Evolutionary conservation across 2,329 filamentous ascomycete genomes (phyloP), one percentile per base, ranked within the genome.

Genomic region (Aureobasidium sp.): DNA sequence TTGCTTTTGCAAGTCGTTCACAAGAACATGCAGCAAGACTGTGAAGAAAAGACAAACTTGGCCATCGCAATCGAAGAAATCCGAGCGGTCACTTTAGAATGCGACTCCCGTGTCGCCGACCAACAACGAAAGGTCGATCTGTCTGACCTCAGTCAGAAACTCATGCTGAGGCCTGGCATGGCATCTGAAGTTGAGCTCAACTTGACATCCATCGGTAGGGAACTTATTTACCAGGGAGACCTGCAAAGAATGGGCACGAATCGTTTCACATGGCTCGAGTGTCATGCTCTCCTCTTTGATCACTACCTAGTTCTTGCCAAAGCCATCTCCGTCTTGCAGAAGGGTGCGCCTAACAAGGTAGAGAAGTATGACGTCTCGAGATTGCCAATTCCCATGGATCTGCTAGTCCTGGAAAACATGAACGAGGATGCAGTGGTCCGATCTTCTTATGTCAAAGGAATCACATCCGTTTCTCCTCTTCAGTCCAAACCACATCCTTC

Each of bases 271-370:
- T 95, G 91, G 85, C 83, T 97, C 6, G 93, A 98, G 63, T 94
- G 88, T 0, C 90, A 96, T 66, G 90, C 88, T 2, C 79, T 98
- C 40, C 78, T 98, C 0, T 97, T 98, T 64, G 94, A 98, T 63
- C 90, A 98, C 70, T 98, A 96, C 68, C 78, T 98, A 32, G 90
- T 98, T 29, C 73, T 98, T 39, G 87, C 93, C 34, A 98, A 98
- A 73, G 63, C 62, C 1, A 41, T 58, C n/a, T 77, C 75, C 5
- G 78, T 88, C 6, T 76, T 84, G 3, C 75, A 79, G 10, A 75
- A 83, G 40, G 80, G 83, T 39, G 78, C 82, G 39, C 81, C 80
- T 42, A 80, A 79, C n/a, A 93, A 86, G 70, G 89, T 88, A 62
- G 83, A 86, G 63, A 77, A 78, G 59, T 98, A 93, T 61, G 93